phyloP scores from a whole-genome alignment of 2,329 filamentous ascomycete species.

The Ilyonectria mors-panacis region DNA sequence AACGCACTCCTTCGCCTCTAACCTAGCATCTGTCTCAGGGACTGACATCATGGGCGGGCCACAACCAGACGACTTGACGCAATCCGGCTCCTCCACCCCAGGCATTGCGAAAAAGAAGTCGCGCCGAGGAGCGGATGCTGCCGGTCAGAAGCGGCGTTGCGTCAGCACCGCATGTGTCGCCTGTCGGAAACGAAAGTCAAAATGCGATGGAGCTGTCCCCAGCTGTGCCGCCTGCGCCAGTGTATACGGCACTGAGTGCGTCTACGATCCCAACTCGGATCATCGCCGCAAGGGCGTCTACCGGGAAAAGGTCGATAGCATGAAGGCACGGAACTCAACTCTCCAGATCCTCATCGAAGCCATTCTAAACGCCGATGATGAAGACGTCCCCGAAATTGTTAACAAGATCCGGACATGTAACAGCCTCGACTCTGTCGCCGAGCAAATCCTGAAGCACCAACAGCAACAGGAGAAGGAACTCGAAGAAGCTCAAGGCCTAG shows the following conservation, averaged over 20 bases:
- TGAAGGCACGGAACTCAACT: slow-evolving; percentile 89
- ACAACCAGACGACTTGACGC: slow-evolving; percentile 23
- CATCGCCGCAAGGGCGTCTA: slow-evolving; percentile 97
- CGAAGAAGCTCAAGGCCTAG: slow-evolving; percentile 59
- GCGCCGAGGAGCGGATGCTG: slow-evolving; percentile 63
- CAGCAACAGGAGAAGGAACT: slow-evolving; percentile 50
- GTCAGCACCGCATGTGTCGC: slow-evolving; percentile 90
- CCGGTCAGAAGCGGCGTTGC: slow-evolving; percentile 78
- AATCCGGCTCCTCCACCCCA: slow-evolving; percentile 31
- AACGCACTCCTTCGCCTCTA: slow-evolving; percentile 7
- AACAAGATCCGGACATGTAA: slow-evolving; percentile 90
- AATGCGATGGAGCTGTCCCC: slow-evolving; percentile 92
- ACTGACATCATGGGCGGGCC: slow-evolving; percentile 41
- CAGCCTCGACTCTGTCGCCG: slow-evolving; percentile 70
- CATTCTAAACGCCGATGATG: slow-evolving; percentile 90
- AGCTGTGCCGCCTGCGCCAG: slow-evolving; percentile 97
- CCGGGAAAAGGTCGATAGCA: slow-evolving; percentile 90
- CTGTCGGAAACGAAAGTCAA: slow-evolving; percentile 84
- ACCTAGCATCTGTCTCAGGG: slow-evolving; percentile 18
- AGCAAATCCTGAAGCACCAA: slow-evolving; percentile 65
- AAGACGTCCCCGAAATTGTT: slow-evolving; percentile 87
- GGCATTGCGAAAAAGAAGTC: slow-evolving; percentile 62
- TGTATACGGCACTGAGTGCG: slow-evolving; percentile 90
- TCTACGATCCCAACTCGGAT: slow-evolving; percentile 97
- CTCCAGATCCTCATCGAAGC: slow-evolving; percentile 94